Percentiles rank a stretch among this genome's conserved stretches.
phyloP scores from a whole-genome alignment of 1,139 yeast species.

The Kluyveromyces marxianus region DNA sequence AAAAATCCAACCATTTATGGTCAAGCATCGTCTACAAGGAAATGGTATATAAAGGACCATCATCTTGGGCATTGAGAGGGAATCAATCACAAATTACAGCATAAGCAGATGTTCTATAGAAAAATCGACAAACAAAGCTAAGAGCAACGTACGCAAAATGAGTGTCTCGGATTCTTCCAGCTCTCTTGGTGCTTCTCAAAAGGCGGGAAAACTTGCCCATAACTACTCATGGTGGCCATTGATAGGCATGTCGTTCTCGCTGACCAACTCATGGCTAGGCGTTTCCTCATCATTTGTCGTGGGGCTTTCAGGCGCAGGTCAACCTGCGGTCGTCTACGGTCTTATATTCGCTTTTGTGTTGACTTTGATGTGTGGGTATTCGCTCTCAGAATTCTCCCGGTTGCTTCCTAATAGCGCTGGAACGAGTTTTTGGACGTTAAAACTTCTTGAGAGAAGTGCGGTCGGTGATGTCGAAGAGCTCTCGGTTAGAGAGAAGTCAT shows the following conservation, averaged over 20 bases:
- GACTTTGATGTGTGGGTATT: slow-evolving; percentile 39
- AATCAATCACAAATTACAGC: background rate
- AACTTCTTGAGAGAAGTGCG: slow-evolving; percentile 39
- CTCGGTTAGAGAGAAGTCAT: background rate
- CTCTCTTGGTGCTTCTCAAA: background rate
- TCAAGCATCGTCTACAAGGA: background rate
- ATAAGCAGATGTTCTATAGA: background rate
- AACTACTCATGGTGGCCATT: slow-evolving; percentile 48
- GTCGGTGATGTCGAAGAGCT: background rate
- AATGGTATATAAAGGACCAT: background rate
- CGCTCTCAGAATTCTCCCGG: slow-evolving; percentile 45
- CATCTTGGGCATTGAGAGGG: background rate
- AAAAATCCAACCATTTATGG: background rate
- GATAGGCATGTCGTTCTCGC: slow-evolving; percentile 43
- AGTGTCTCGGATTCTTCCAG: background rate
- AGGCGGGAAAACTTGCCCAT: slow-evolving; percentile 35
- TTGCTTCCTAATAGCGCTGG: slow-evolving; percentile 55
- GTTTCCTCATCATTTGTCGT: slow-evolving; percentile 42
- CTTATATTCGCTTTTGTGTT: slow-evolving; percentile 44
- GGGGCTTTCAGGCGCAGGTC: slow-evolving; percentile 44
- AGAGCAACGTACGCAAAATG: background rate
- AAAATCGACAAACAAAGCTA: background rate
- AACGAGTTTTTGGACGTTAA: slow-evolving; percentile 53
- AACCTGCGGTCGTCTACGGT: slow-evolving; percentile 42
- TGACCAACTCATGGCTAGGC: slow-evolving; percentile 48